Base-by-base conservation (phyloP, 805 yeast genomes). In the Yamadazyma kitorensis region DNA sequence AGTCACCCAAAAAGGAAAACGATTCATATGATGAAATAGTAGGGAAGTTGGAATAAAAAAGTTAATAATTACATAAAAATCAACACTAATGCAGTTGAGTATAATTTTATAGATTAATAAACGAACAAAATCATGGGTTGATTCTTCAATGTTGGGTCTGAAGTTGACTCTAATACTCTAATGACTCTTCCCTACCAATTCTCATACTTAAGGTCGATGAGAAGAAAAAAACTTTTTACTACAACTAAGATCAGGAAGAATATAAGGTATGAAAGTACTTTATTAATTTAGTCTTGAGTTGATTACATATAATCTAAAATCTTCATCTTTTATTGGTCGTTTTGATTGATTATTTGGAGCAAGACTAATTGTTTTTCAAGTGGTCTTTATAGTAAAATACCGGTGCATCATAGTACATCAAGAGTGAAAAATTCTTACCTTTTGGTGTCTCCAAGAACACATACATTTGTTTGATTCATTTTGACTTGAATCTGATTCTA, bases 381-480 rank as follows among this genome's bases (percentile, higher is more conserved):
- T 16, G 14, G 27, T n/a, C n/a, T n/a, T n/a, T n/a, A n/a, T n/a
- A n/a, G n/a, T n/a, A 22, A 17, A 31, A 23, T 27, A 29, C 29
- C 10, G 42, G 72, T 67, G 71, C 64, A 63, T 64, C 72, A 67
- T 67, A 65, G 72, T 67, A 64, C 72, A 63, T 67, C 71, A 37
- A 54, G 52, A 55, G 61, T 53, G n/a, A n/a, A n/a, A n/a, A 37
- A 39, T 34, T 40, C 31, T 52, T 39, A 50, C 63, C 61, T 58
- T 52, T 60, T 57, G 71, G 72, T 64, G 72, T 67, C 72, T 67
- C 72, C 72, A 65, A 63, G 68, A 61, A 53, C 70, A 67, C 72
- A 55, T 41, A 67, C 72, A 67, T 52, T 24, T 24, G 22, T 12
- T 26, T 16, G n/a, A n/a, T n/a, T n/a, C n/a, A n/a, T n/a, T n/a